A percentile compares a stretch with the other conserved stretches of the same genome.
Evolutionary conservation across 1,284 basidiomycete genomes (phyloP).

Genomic region (Leccinum angustisporum): DNA sequence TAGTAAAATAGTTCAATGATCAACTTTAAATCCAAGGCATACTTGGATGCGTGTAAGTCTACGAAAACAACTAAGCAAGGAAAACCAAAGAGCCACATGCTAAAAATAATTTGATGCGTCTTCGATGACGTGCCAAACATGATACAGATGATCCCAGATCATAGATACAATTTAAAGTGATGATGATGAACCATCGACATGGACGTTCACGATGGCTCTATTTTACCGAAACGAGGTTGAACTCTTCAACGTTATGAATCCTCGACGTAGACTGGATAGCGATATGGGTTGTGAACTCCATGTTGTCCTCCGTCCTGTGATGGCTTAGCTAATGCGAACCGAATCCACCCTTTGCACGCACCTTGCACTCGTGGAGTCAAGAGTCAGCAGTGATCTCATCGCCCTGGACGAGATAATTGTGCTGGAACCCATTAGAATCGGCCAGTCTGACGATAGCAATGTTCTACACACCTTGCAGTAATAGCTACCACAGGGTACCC

Average conservation of each 20-base stretch:
- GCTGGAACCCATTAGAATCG: constrained; percentile 8
- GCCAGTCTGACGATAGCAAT: not conserved
- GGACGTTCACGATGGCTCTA: not conserved
- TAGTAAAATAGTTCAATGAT: not conserved
- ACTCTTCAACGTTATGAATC: not conserved
- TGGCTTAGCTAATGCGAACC: not conserved
- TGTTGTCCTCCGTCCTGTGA: not conserved
- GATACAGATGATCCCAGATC: not conserved
- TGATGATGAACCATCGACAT: not conserved
- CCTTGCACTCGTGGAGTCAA: not conserved
- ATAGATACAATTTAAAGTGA: not conserved
- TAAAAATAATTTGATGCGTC: not conserved
- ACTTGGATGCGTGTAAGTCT: not conserved
- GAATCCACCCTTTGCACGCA: constrained; percentile 3
- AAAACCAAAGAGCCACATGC: not conserved
- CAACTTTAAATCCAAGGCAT: not conserved
- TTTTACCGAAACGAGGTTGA: not conserved
- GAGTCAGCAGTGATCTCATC: constrained; percentile 11
- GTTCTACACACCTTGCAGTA: constrained; percentile 10
- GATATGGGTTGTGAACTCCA: constrained; percentile 20
- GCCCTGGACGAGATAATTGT: constrained; percentile 15
- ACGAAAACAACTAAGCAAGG: not conserved
- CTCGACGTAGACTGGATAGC: not conserved
- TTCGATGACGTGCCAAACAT: too few species aligned
- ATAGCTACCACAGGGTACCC: constrained; percentile 1